These are phyloP conservation scores for Zalerion maritima DNA, from an alignment of 495 filamentous ascomycete genomes.

Conservation along the genomic window DNA sequence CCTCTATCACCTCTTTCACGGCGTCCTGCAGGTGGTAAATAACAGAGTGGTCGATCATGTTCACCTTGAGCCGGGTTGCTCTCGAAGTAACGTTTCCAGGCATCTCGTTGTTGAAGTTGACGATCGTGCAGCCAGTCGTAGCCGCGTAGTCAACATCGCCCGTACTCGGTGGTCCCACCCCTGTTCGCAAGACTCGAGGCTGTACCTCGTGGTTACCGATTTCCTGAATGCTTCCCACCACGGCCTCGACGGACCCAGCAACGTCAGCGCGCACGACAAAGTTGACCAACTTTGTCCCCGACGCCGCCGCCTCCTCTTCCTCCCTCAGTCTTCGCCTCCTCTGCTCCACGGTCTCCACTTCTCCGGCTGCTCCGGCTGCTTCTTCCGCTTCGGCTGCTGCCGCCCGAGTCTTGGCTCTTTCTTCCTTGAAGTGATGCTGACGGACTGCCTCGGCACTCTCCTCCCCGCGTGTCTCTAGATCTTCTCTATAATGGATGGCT, in stretches of 20 bases:
- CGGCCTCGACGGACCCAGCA: constrained; percentile 81
- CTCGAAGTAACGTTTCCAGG: constrained; percentile 51
- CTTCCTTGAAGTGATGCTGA: constrained; percentile 24
- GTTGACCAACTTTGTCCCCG: constrained; percentile 48
- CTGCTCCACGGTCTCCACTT: constrained; percentile 5
- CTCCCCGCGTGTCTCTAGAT: constrained; percentile 28
- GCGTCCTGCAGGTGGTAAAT: constrained; percentile 87
- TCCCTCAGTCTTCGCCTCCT: constrained; percentile 11
- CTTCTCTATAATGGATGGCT: constrained; percentile 63
- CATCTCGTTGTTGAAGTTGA: constrained; percentile 74
- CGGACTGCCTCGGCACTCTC: constrained; percentile 17
- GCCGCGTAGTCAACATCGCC: constrained; percentile 83
- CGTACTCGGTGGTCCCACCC: constrained; percentile 65
- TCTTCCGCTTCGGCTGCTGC: constrained; percentile 3
- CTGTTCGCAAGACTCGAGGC: constrained; percentile 59
- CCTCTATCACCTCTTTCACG: constrained; percentile 52
- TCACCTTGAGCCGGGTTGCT: constrained; percentile 55
- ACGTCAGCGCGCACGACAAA: constrained; percentile 92
- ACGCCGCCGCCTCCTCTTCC: too few species aligned
- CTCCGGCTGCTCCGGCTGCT: constrained; percentile 12
- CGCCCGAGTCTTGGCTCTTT: constrained; percentile 27
- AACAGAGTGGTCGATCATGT: constrained; percentile 72
- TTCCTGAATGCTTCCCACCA: constrained; percentile 53
- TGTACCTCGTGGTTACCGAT: constrained; percentile 74
- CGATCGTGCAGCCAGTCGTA: constrained; percentile 49